Evolutionary conservation across 1,284 basidiomycete species (phyloP).

Genomic region (Sporisorium reilianum): DNA sequence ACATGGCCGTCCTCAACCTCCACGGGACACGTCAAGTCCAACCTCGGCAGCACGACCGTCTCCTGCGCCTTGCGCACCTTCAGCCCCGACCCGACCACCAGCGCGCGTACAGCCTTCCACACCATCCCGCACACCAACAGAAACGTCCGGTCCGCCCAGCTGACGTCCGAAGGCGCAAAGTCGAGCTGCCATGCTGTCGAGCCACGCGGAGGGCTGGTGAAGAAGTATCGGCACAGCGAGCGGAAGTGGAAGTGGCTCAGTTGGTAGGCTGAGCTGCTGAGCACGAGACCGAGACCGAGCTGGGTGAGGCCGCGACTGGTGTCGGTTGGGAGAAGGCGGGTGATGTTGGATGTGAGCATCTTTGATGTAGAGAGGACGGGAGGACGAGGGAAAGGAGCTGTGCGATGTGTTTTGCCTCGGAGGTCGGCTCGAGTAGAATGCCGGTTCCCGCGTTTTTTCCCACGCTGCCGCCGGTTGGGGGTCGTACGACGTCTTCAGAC

Average conservation of each 20-base stretch:
- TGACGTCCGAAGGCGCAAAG: conserved; percentile 19
- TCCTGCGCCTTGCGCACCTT: conserved; percentile 3
- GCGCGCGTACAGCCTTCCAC: conserved; percentile 5
- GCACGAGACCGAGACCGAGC: conserved; percentile 15
- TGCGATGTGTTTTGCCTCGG: too few species aligned
- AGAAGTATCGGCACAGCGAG: conserved; percentile 21
- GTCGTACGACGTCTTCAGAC: too few species aligned
- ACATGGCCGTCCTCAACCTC: background rate
- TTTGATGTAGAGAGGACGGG: too few species aligned
- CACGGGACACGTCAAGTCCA: conserved; percentile 23
- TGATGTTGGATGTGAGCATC: background rate
- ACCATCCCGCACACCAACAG: conserved; percentile 18
- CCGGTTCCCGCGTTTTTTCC: too few species aligned
- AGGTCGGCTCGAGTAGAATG: too few species aligned
- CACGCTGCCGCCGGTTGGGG: too few species aligned
- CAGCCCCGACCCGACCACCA: conserved; percentile 1
- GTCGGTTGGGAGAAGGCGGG: background rate
- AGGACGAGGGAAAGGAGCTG: too few species aligned
- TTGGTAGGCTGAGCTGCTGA: conserved; percentile 11
- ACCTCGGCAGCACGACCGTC: conserved; percentile 14
- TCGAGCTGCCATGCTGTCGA: conserved; percentile 12
- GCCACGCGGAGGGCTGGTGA: background rate
- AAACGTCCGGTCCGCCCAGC: conserved; percentile 18
- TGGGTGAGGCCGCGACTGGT: background rate
- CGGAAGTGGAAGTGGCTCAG: conserved; percentile 14